Percentiles rank a stretch among this genome's conserved stretches.
These are phyloP conservation scores for Haematococcus lacustris DNA, from an alignment of 139 green algal genomes.

Conservation along the genomic window DNA sequence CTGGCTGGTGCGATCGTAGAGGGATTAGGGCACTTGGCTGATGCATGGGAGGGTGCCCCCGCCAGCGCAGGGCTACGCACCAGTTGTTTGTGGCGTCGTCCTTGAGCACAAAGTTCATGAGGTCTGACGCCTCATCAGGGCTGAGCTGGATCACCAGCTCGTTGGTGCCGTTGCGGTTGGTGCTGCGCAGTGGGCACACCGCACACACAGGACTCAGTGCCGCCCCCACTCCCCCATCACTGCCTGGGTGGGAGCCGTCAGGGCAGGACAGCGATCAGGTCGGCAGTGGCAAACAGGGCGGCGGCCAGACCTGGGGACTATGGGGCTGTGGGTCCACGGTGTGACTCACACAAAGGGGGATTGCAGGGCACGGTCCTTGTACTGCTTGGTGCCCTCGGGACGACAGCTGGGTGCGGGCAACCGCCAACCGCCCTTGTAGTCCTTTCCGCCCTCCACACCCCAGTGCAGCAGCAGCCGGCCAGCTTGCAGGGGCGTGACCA, in stretches of 20 bases:
- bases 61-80: too few species aligned
- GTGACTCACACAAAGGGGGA: slow-evolving; percentile 67
- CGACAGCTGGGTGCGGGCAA: slow-evolving; percentile 51
- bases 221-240: too few species aligned
- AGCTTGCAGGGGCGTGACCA: slow-evolving; percentile 31
- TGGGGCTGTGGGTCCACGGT: background rate
- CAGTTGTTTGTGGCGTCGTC: slow-evolving; percentile 71
- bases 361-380: slow-evolving; percentile 94
- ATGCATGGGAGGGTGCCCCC: too few species aligned
- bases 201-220: too few species aligned
- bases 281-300: background rate
- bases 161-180: background rate
- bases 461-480: slow-evolving; percentile 81
- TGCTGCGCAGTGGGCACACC: too few species aligned
- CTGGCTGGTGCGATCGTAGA: too few species aligned
- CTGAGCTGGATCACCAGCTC: slow-evolving; percentile 51
- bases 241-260: too few species aligned
- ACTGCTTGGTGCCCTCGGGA: slow-evolving; percentile 78
- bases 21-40: too few species aligned
- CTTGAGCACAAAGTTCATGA: slow-evolving; percentile 93
- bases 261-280: background rate
- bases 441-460: slow-evolving; percentile 77
- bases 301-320: background rate
- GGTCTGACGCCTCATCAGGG: slow-evolving; percentile 65
- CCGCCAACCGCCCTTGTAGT: slow-evolving; percentile 82